Evolutionary conservation across 352 stramenopile genomes (phyloP).

Genomic region (Phytopythium cucurbitacearum): DNA sequence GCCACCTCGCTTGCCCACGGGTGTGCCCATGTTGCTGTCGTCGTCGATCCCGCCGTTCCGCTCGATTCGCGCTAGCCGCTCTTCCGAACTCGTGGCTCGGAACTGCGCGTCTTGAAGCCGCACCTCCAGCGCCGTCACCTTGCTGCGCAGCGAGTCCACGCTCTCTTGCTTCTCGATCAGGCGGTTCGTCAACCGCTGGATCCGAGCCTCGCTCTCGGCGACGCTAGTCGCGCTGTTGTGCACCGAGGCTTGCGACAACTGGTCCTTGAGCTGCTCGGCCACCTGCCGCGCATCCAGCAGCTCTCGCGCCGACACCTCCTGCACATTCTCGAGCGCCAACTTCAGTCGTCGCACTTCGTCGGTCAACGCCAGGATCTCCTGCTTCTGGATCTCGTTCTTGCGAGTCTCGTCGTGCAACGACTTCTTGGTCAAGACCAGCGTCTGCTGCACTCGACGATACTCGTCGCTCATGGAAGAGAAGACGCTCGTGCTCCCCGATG

Average conservation of each 20-base stretch:
- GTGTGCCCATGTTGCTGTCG: constrained; percentile 65
- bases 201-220: constrained; percentile 45
- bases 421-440: constrained; percentile 70
- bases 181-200: constrained; percentile 75
- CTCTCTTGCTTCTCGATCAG: constrained; percentile 83
- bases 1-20: constrained; percentile 27
- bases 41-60: constrained; percentile 48
- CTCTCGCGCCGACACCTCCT: constrained; percentile 35
- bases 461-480: constrained; percentile 45
- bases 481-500: constrained; percentile 8
- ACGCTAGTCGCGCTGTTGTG: constrained; percentile 14
- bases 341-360: constrained; percentile 58
- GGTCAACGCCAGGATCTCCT: constrained; percentile 52
- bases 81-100: constrained; percentile 40
- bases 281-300: constrained; percentile 30
- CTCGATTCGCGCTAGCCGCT: constrained; percentile 57
- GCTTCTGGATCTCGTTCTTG: constrained; percentile 61
- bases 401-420: constrained; percentile 61
- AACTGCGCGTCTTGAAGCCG: constrained; percentile 55
- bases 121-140: constrained; percentile 65
- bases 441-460: constrained; percentile 56
- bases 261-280: constrained; percentile 43
- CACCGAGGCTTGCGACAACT: constrained; percentile 28
- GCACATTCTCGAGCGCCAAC: constrained; percentile 19
- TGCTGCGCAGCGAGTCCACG: constrained; percentile 61